Evolutionary conservation across 352 stramenopile species (phyloP).

Genomic region (Globisporangium camurandrum): DNA sequence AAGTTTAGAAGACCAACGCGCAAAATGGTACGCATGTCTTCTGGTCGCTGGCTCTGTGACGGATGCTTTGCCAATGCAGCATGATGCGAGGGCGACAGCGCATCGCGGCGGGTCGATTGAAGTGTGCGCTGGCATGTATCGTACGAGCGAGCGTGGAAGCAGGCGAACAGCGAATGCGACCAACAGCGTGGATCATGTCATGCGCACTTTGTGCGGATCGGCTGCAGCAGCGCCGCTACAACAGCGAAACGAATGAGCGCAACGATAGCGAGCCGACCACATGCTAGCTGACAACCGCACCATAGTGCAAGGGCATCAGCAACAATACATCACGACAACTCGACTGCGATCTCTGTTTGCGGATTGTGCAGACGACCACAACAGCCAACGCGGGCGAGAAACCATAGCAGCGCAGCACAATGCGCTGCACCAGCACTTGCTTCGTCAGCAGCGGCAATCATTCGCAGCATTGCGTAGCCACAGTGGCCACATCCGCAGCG

Average conservation of each 20-base stretch:
- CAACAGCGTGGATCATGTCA: not conserved
- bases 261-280: not conserved
- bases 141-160: not conserved
- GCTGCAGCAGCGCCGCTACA: not conserved
- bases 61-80: not conserved
- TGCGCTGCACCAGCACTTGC: too few relatives aligned
- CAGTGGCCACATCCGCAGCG: too few relatives aligned
- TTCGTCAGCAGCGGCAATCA: too few relatives aligned
- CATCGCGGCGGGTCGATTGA: not conserved
- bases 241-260: not conserved
- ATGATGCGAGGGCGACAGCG: not conserved
- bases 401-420: too few relatives aligned
- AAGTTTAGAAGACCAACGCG: slow-evolving; percentile 86
- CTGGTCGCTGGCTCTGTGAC: slow-evolving; percentile 2
- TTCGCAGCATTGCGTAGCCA: too few relatives aligned
- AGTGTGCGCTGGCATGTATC: not conserved
- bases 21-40: slow-evolving; percentile 63
- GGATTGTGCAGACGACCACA: too few relatives aligned
- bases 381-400: too few relatives aligned
- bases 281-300: not conserved
- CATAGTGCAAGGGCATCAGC: too few relatives aligned
- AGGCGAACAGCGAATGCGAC: not conserved
- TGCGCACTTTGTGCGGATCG: not conserved
- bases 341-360: too few relatives aligned
- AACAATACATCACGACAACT: too few relatives aligned